Evolutionary conservation across 306 rosid genomes (phyloP).

Genomic region (Psophocarpus tetragonolobus): DNA sequence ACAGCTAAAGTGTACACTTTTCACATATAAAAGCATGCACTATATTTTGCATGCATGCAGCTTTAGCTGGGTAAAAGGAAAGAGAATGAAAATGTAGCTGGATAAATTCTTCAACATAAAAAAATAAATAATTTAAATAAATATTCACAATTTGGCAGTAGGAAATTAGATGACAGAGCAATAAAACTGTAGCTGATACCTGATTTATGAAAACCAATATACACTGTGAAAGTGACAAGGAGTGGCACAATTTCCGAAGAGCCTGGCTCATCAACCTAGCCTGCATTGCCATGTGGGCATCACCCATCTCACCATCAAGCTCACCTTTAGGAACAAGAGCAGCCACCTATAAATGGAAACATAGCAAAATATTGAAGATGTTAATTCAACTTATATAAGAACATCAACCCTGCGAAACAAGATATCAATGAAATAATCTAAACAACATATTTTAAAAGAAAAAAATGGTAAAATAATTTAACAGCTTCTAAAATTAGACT

Average conservation of each 20-base stretch:
- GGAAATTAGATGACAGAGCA: slow-evolving; percentile 10
- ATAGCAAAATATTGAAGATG: slow-evolving; percentile 20
- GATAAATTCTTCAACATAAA: not conserved
- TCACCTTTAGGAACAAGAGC: slow-evolving; percentile 96
- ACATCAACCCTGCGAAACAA: slow-evolving; percentile 25
- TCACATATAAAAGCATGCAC: not conserved
- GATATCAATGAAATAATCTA: not conserved
- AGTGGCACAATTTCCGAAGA: slow-evolving; percentile 87
- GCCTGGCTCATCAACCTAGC: slow-evolving; percentile 99
- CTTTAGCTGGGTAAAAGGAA: not conserved
- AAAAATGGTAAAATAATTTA: not conserved
- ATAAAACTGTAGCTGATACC: slow-evolving; percentile 48
- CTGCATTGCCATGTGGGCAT: slow-evolving; percentile 98
- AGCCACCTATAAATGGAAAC: slow-evolving; percentile 67
- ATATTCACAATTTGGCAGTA: not conserved
- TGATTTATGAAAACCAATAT: slow-evolving; percentile 84
- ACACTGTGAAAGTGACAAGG: slow-evolving; percentile 77
- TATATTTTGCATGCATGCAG: not conserved
- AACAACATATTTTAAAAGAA: no score
- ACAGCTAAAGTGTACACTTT: not conserved
- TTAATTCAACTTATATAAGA: not conserved
- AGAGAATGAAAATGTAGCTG: not conserved
- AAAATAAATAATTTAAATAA: slow-evolving; percentile 14
- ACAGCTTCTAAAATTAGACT: not conserved
- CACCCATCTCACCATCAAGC: slow-evolving; percentile 97